Conservation (phyloP, 441 rosid genomes). For the Flueggea neowawraea region DNA sequence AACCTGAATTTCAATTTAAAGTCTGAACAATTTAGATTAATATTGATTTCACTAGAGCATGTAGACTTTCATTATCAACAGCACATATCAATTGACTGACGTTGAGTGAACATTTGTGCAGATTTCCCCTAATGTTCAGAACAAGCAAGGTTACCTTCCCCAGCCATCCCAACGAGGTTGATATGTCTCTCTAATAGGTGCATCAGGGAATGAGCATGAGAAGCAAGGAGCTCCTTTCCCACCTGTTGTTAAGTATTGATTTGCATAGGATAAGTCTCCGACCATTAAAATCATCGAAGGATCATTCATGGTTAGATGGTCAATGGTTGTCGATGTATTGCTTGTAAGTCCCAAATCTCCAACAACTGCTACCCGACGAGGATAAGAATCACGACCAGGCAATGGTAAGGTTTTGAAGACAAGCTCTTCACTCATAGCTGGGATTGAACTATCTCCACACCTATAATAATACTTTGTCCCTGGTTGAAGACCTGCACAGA, state of each 20-base stretch:
- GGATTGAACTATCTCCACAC: constrained; percentile 80
- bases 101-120: too few relatives aligned
- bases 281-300: constrained; percentile 67
- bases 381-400: constrained; percentile 43
- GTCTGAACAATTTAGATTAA: constrained; percentile 43
- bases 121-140: constrained; percentile 7
- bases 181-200: constrained; percentile 56
- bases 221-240: constrained; percentile 53
- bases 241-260: constrained; percentile 67
- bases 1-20: constrained; percentile 38
- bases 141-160: constrained; percentile 74
- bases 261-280: constrained; percentile 76
- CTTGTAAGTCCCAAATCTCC: constrained; percentile 84
- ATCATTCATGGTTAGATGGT: constrained; percentile 50
- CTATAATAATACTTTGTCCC: constrained; percentile 63
- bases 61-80: too few relatives aligned
- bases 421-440: constrained; percentile 50
- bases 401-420: constrained; percentile 62
- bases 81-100: too few relatives aligned
- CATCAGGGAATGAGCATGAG: constrained; percentile 42
- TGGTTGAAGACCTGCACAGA: constrained; percentile 49
- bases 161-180: constrained; percentile 91
- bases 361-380: constrained; percentile 51
- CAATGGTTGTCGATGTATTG: constrained; percentile 56
- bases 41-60: constrained; percentile 27